Evolutionary conservation across 2,329 filamentous ascomycete species (phyloP).

Genomic region (Seiridium cupressi): DNA sequence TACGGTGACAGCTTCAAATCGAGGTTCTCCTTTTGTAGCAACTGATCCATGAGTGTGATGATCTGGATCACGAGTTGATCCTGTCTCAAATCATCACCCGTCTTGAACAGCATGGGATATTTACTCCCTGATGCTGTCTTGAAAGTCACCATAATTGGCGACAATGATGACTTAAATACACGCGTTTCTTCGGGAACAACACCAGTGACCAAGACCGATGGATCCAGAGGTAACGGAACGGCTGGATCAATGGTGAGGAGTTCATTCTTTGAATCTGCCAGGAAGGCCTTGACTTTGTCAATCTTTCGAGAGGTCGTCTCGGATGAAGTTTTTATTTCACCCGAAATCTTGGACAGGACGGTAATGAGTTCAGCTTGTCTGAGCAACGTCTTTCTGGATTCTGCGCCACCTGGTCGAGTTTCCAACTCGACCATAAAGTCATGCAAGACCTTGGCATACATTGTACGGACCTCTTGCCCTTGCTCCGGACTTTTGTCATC

Average conservation of each 20-base stretch:
- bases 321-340: conserved; percentile 79
- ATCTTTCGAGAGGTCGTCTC: conserved; percentile 78
- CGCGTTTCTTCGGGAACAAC: conserved; percentile 80
- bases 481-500: conserved; percentile 80
- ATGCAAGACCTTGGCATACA: conserved; percentile 91
- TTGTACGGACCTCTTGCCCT: conserved; percentile 70
- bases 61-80: conserved; percentile 97
- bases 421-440: conserved; percentile 92
- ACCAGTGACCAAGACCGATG: conserved; percentile 74
- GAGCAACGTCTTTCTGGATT: conserved; percentile 72
- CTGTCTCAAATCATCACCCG: conserved; percentile 91
- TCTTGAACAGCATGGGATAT: conserved; percentile 96
- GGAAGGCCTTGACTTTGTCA: conserved; percentile 78
- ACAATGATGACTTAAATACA: conserved; percentile 94
- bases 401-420: conserved; percentile 65
- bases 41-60: conserved; percentile 95
- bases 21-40: conserved; percentile 92
- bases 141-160: conserved; percentile 88
- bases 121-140: conserved; percentile 73
- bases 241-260: conserved; percentile 80
- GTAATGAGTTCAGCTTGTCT: conserved; percentile 89
- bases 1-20: conserved; percentile 95
- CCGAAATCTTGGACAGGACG: conserved; percentile 83
- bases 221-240: conserved; percentile 84
- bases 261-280: conserved; percentile 89